Conservation (phyloP, 352 stramenopile genomes). For the Globisporangium ultimum region DNA sequence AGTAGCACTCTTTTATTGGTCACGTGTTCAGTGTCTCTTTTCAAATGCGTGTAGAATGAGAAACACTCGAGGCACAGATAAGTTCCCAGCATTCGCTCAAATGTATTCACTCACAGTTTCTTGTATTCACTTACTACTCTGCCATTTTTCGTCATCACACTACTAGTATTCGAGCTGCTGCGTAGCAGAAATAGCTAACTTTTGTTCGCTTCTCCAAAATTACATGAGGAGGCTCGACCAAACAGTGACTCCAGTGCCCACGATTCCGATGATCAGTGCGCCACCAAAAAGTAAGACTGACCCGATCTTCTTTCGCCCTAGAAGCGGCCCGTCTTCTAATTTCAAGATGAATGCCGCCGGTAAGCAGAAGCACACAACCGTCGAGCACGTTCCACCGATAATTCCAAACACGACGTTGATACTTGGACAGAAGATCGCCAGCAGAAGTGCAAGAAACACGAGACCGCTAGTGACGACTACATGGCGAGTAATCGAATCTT, state of each 20-base stretch:
- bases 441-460: slow-evolving; percentile 60
- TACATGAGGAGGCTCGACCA: slow-evolving; percentile 55
- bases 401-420: slow-evolving; percentile 87
- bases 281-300: slow-evolving; percentile 69
- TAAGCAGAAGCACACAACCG: slow-evolving; percentile 83
- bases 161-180: no score
- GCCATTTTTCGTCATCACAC: no score
- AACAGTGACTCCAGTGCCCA: slow-evolving; percentile 70
- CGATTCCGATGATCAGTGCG: slow-evolving; percentile 61
- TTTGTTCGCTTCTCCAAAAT: neutral
- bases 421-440: slow-evolving; percentile 82
- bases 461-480: slow-evolving; percentile 58
- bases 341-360: slow-evolving; percentile 84
- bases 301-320: slow-evolving; percentile 71
- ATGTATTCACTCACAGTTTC: no score
- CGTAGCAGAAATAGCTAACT: no score
- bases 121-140: no score
- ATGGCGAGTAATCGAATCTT: slow-evolving; percentile 66
- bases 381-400: slow-evolving; percentile 81
- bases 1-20: no score
- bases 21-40: no score
- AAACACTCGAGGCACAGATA: no score
- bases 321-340: slow-evolving; percentile 66
- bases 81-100: no score
- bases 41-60: no score